Base-by-base conservation (phyloP, 2,329 filamentous ascomycete species). In the Monilinia polystroma region DNA sequence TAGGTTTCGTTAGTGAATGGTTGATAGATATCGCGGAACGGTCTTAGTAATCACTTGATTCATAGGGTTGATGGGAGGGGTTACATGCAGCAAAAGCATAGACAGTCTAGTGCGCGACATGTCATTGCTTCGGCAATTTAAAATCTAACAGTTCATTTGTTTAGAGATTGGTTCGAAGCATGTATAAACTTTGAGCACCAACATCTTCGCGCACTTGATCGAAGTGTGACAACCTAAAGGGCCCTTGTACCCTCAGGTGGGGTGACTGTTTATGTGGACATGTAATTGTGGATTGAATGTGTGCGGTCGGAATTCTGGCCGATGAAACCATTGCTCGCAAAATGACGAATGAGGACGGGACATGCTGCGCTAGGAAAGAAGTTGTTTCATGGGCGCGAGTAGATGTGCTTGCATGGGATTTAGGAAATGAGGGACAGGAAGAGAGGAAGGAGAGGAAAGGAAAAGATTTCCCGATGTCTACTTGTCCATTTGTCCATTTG, bases 271-370 rank as follows among this genome's bases (percentile, higher is more conserved):
- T 43, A 2, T 16, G 56, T 20, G 16, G 41, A 26, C 49, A 26
- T 7, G 18, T 18, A 14, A 43, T 59, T 29, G 57, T 8, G 26
- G 47, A 23, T n/a, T 49, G 20, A n/a, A 49, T 12, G 47, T 16
- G 32, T 54, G 52, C 18, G 54, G 56, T 35, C 43, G 26, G 26
- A 3, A n/a, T 2, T 26, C 23, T 8, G 29, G 29, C 32, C 58
- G 58, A 51, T 51, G 45, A 12, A 38, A 60, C 45, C 58, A 20
- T 51, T 23, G 29, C 29, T 60, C 58, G 58, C 29, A 16, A 60
- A 51, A n/a, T 18, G 58, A 38, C 58, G 45, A 60, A 60, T 60
- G 8, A 23, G 29, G 23, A n/a, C 4, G 16, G 29, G 23, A n/a
- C 3, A 11, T 1, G 43, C 14, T 60, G 3, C 2, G 20, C 20